phyloP scores from a whole-genome alignment of 2,329 filamentous ascomycete species.

The Didymella arachidicola region DNA sequence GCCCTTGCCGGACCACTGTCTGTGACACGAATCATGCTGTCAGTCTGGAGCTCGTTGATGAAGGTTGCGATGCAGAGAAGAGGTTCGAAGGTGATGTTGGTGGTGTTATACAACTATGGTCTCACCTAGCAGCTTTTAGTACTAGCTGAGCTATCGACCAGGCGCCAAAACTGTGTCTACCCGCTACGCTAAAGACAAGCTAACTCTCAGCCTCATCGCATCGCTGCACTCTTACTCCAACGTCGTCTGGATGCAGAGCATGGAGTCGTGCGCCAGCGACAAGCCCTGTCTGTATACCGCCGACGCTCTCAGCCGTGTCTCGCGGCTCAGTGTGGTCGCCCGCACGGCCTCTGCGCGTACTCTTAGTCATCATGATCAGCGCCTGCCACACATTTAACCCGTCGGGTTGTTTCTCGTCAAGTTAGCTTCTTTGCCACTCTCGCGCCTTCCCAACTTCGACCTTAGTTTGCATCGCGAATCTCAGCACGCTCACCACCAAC shows the following conservation, averaged over 20 bases:
- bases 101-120: constrained; percentile 19
- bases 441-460: constrained; percentile 49
- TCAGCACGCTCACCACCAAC: constrained; percentile 38
- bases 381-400: constrained; percentile 24
- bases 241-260: constrained; percentile 28
- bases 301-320: constrained; percentile 18
- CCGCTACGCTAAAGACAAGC: constrained; percentile 37
- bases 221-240: constrained; percentile 36
- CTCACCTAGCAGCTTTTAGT: constrained; percentile 33
- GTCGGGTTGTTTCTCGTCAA: constrained; percentile 24
- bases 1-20: constrained; percentile 29
- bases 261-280: constrained; percentile 20
- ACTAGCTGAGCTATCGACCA: constrained; percentile 32
- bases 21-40: constrained; percentile 18
- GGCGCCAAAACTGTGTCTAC: constrained; percentile 23
- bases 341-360: constrained; percentile 9
- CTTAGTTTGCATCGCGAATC: constrained; percentile 51
- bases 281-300: constrained; percentile 16
- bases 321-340: constrained; percentile 5
- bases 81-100: constrained; percentile 6
- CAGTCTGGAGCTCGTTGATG: constrained; percentile 3
- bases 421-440: constrained; percentile 37
- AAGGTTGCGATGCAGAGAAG: constrained; percentile 2
- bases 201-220: constrained; percentile 44
- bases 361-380: constrained; percentile 38